Evolutionary conservation across 257 asterid genomes (phyloP).

Genomic region (Scutellaria baicalensis): DNA sequence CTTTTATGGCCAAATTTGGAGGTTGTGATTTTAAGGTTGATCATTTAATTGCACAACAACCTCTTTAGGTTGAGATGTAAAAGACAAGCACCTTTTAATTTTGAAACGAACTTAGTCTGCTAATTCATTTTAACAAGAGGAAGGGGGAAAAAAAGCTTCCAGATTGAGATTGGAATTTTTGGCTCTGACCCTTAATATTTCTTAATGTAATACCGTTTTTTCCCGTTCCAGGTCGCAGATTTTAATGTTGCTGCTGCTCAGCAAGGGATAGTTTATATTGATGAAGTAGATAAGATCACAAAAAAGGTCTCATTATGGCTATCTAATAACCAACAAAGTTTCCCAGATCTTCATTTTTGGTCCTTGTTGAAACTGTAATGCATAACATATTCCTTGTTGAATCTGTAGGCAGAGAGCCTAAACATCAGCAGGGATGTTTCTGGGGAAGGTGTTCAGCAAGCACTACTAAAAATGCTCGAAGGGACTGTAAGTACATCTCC

Average conservation of each 20-base stretch:
- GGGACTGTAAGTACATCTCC: constrained; percentile 71
- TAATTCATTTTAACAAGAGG: background rate
- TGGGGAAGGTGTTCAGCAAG: constrained; percentile 99
- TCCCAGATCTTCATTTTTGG: background rate
- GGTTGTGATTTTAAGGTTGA: background rate
- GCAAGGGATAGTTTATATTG: constrained; percentile 97
- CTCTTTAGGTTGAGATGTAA: background rate
- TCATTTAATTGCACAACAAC: background rate
- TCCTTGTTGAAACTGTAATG: background rate
- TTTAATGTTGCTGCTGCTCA: constrained; percentile 95
- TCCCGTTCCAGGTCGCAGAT: constrained; percentile 71
- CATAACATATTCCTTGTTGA: background rate
- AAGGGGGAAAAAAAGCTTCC: background rate
- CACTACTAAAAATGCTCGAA: constrained; percentile 97
- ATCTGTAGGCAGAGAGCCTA: constrained; percentile 84
- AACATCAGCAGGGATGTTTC: constrained; percentile 98
- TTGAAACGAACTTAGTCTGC: background rate
- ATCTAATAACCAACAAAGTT: background rate
- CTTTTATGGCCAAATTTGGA: background rate
- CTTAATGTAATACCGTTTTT: background rate
- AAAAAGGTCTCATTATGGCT: constrained; percentile 51
- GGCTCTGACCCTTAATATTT: background rate
- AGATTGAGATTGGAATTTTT: background rate
- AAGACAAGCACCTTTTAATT: background rate
- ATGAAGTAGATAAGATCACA: constrained; percentile 98